phyloP scores from a whole-genome alignment of 1,284 basidiomycete species.

The Mycena citricolor region DNA sequence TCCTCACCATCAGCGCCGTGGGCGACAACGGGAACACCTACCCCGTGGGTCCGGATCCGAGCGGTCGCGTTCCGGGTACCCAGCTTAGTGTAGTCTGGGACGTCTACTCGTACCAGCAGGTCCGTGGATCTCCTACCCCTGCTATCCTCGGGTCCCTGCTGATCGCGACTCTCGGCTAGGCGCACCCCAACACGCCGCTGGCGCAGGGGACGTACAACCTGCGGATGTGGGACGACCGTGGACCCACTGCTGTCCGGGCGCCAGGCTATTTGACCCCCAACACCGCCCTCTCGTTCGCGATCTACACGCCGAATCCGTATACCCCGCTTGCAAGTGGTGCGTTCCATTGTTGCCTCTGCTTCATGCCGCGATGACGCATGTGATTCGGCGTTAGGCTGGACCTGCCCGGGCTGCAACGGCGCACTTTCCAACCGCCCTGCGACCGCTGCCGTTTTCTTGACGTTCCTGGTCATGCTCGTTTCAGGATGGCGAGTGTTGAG shows the following conservation, averaged over 20 bases:
- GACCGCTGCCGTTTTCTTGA: conserved; percentile 63
- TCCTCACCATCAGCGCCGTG: conserved; percentile 79
- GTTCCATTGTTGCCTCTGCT: conserved; percentile 19
- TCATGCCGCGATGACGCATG: neutral
- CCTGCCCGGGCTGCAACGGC: conserved; percentile 66
- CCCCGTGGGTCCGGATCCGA: conserved; percentile 71
- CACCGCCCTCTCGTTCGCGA: conserved; percentile 71
- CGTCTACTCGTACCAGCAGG: conserved; percentile 71
- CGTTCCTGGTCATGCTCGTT: conserved; percentile 70
- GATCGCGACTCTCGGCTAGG: conserved; percentile 3
- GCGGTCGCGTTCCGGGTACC: conserved; percentile 69
- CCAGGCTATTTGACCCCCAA: conserved; percentile 76
- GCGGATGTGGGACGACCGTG: conserved; percentile 78
- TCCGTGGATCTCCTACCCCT: neutral
- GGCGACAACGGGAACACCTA: conserved; percentile 89
- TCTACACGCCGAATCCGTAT: conserved; percentile 83
- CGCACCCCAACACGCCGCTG: conserved; percentile 58
- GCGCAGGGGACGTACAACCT: conserved; percentile 77
- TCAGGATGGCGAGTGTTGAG: conserved; percentile 71
- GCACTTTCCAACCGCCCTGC: conserved; percentile 60
- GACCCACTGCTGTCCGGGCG: conserved; percentile 53
- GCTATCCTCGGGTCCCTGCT: neutral
- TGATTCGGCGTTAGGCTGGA: conserved; percentile 61
- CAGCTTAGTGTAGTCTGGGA: conserved; percentile 82
- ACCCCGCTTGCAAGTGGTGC: conserved; percentile 69